Evolutionary conservation across 2,329 filamentous ascomycete genomes (phyloP).

Genomic region (Aspergillus fumigatiaffinis): DNA sequence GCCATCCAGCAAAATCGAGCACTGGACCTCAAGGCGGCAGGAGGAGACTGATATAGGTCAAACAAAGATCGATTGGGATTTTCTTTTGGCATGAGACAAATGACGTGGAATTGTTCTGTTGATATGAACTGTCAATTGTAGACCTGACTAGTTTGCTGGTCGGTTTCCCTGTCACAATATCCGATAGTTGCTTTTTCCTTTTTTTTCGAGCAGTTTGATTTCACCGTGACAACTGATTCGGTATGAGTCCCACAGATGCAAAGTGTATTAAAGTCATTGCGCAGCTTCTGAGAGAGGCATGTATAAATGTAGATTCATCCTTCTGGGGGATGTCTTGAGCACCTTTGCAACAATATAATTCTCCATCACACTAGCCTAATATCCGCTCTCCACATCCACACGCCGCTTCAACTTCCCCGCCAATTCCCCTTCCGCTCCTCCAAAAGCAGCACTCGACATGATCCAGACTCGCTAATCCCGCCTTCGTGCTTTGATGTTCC

Average conservation of each 20-base stretch:
- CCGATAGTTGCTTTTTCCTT: neutral
- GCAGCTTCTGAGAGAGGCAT: neutral
- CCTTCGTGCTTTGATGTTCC: neutral
- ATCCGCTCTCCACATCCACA: neutral
- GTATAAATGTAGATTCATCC: neutral
- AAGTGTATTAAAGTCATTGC: neutral
- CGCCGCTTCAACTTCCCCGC: conserved; percentile 24
- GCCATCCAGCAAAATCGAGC: neutral
- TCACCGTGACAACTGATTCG: neutral
- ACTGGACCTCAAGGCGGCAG: neutral
- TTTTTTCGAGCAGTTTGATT: neutral
- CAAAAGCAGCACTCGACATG: conserved; percentile 27
- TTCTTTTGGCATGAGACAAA: neutral
- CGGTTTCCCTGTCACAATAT: neutral
- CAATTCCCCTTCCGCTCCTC: conserved; percentile 13
- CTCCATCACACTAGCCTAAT: neutral
- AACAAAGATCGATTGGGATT: neutral
- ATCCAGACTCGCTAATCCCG: neutral
- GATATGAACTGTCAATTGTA: neutral
- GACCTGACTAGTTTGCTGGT: neutral
- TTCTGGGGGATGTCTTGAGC: neutral
- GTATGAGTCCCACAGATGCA: neutral
- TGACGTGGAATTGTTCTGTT: neutral
- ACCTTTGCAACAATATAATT: neutral
- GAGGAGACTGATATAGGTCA: neutral